A percentile compares a stretch with the other conserved stretches of the same genome.
Conservation (phyloP, 768 basidiomycete species). For the Galerina sulciceps region DNA sequence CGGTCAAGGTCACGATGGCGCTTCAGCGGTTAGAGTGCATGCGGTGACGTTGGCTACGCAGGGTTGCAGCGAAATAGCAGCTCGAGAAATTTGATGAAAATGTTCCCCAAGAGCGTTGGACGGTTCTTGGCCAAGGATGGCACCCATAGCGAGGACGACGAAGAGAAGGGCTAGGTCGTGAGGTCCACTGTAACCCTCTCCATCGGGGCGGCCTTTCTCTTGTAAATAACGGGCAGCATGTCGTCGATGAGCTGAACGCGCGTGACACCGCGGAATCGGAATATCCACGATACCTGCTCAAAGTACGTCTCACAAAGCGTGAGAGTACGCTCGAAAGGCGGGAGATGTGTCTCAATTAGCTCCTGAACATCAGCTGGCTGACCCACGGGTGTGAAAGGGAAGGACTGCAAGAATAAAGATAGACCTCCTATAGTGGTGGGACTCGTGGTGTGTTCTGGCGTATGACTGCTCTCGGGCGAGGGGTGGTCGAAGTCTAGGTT, state of each 20-base stretch:
- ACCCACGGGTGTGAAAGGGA: conserved; percentile 69
- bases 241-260: conserved; percentile 71
- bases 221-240: conserved; percentile 64
- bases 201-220: conserved; percentile 46
- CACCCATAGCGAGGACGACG: conserved; percentile 59
- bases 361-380: conserved; percentile 47
- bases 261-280: conserved; percentile 63
- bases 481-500: conserved; percentile 24
- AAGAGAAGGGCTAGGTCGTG: conserved; percentile 60
- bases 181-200: conserved; percentile 40
- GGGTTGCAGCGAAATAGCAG: conserved; percentile 66
- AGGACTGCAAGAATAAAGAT: conserved; percentile 58
- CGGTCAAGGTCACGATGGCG: conserved; percentile 70
- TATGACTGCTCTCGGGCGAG: conserved; percentile 23
- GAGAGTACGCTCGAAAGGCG: conserved; percentile 53
- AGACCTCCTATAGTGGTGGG: conserved; percentile 31
- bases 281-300: conserved; percentile 64
- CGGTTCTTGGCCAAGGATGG: conserved; percentile 43
- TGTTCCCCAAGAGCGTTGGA: conserved; percentile 56
- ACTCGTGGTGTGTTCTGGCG: conserved; percentile 27
- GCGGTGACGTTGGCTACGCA: conserved; percentile 67
- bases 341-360: conserved; percentile 57
- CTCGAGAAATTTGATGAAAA: conserved; percentile 66
- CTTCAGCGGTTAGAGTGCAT: conserved; percentile 64
- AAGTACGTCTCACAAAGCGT: conserved; percentile 67